Evolutionary conservation across 1,284 basidiomycete genomes (phyloP).

Genomic region (Leccinum subspadiceum): DNA sequence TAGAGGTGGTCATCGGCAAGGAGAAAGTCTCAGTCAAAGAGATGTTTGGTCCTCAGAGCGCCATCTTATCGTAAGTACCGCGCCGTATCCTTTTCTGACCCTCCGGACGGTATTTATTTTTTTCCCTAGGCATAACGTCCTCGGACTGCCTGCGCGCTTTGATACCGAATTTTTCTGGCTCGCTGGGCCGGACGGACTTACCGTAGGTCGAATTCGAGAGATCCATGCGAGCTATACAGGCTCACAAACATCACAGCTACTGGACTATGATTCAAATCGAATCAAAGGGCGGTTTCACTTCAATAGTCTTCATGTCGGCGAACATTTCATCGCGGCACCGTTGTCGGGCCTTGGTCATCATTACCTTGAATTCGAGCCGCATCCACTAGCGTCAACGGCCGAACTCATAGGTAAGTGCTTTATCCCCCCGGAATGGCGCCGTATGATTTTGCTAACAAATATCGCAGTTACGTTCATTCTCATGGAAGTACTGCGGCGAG

Average conservation of each 20-base stretch:
- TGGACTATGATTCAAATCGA: constrained; percentile 45
- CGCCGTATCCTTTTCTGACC: not conserved
- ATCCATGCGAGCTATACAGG: not conserved
- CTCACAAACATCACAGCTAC: constrained; percentile 35
- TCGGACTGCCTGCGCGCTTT: constrained; percentile 55
- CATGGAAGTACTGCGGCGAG: constrained; percentile 55
- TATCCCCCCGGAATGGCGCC: not conserved
- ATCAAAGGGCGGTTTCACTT: constrained; percentile 49
- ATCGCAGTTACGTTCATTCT: constrained; percentile 54
- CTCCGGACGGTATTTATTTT: not conserved
- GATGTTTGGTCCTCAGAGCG: constrained; percentile 35
- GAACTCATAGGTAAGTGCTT: constrained; percentile 46
- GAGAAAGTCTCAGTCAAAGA: constrained; percentile 26
- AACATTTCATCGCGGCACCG: constrained; percentile 35
- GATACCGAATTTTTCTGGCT: constrained; percentile 54
- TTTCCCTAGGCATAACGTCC: constrained; percentile 44
- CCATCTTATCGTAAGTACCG: constrained; percentile 46
- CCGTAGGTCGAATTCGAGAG: constrained; percentile 34
- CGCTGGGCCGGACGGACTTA: constrained; percentile 47
- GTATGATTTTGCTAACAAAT: constrained; percentile 2
- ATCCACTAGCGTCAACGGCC: constrained; percentile 41
- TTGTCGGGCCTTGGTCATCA: constrained; percentile 44
- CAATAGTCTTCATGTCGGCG: constrained; percentile 39
- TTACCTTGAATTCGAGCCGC: constrained; percentile 45
- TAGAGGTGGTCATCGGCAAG: constrained; percentile 44